Base-by-base conservation (phyloP, 176 grass and related monocot genomes). In the Eleusine indica region DNA sequence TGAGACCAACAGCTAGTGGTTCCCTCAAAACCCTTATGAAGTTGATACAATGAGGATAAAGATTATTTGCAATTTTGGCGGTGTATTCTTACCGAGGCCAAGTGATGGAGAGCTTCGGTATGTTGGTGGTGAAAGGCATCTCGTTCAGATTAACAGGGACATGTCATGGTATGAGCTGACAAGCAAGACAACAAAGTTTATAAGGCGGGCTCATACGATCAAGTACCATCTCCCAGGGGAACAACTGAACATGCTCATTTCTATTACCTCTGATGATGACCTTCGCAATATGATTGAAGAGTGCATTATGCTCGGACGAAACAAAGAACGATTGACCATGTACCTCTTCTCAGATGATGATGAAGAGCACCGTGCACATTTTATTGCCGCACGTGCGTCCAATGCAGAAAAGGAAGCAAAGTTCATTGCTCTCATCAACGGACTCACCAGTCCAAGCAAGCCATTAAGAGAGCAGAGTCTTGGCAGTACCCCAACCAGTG, bases 181-280 rank as follows among this genome's bases (percentile, higher is more conserved):
- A 80, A 53, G 74, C 19, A 93, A 80, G 53, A 86, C 89, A 70
- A 88, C 29, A 58, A 87, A 44, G 60, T 48, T 91, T 39, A 88
- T 76, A 54, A 90, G 74, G 66, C 73, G 37, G 67, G 58, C 72
- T 62, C 89, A 91, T 71, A 85, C 52, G 1, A 80, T 98, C 69
- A 98, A 98, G 82, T 98, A 95, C 89, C 93, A 95, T 80, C 80
- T 98, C 38, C 96, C 96, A 0, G 89, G 93, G 56, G 93, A 95
- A 57, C 84, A 87, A 75, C 30, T 86, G 71, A 91, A 93, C 89
- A 90, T 94, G 73, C 87, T 98, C 54, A 91, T 95, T 18, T 92
- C 93, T 71, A 92, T 98, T 66, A 82, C 87, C 30, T 90, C 85
- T 7, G 91, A 98, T 18, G 93, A 95, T 4, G 96, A 98, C 47